A percentile compares a stretch with the other conserved stretches of the same genome.
These are phyloP conservation scores for Sanghuangporus weigelae DNA, from an alignment of 1,284 basidiomycete genomes.

Conservation along the genomic window DNA sequence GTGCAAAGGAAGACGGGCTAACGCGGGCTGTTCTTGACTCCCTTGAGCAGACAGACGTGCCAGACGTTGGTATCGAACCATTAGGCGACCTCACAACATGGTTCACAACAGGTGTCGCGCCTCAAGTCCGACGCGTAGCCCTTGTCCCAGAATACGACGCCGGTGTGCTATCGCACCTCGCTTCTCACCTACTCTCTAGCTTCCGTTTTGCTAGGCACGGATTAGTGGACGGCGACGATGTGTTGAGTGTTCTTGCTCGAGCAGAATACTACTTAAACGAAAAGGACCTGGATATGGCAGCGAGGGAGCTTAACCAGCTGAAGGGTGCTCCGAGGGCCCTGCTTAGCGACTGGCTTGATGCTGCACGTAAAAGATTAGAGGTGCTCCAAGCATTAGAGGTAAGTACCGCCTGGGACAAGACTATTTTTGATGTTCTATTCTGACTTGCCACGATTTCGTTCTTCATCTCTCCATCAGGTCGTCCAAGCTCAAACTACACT, in stretches of 20 bases:
- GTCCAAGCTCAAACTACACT: conserved; percentile 79
- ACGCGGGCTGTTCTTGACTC: conserved; percentile 65
- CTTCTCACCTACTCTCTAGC: conserved; percentile 70
- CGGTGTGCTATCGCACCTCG: conserved; percentile 84
- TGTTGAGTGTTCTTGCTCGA: conserved; percentile 80
- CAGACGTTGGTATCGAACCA: conserved; percentile 86
- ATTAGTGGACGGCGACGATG: conserved; percentile 75
- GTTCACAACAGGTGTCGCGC: conserved; percentile 84
- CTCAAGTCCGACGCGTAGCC: conserved; percentile 82
- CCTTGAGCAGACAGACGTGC: conserved; percentile 70
- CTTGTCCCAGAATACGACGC: conserved; percentile 88
- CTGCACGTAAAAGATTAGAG: conserved; percentile 84
- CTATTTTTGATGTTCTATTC: not conserved
- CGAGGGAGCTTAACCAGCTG: conserved; percentile 90
- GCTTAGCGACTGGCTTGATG: conserved; percentile 88
- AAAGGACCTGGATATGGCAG: conserved; percentile 89
- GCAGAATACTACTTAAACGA: conserved; percentile 90
- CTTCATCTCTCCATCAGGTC: conserved; percentile 42
- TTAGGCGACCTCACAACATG: conserved; percentile 85
- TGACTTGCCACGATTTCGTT: not conserved
- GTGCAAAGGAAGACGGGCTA: conserved; percentile 64
- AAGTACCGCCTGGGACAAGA: conserved; percentile 21
- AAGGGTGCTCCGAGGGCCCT: conserved; percentile 81
- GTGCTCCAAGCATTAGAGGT: conserved; percentile 92
- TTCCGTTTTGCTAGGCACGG: conserved; percentile 79